Percentiles rank a stretch among this genome's conserved stretches.
phyloP scores from a whole-genome alignment of 2,329 filamentous ascomycete genomes.

The Fusarium pininemorale region DNA sequence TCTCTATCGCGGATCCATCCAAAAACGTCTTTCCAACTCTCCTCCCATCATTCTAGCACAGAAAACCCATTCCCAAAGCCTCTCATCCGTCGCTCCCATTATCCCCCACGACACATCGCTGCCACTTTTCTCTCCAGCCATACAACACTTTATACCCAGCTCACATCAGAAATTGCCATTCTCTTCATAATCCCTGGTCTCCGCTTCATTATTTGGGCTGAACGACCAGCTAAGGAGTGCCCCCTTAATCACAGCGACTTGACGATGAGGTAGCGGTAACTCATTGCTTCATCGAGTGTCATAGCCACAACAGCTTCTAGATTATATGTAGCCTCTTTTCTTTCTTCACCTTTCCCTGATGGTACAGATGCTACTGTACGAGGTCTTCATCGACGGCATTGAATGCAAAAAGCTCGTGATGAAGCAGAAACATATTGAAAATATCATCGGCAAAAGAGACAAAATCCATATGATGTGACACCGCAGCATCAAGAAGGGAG shows the following conservation, averaged over 20 bases:
- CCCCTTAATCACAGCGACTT: background rate
- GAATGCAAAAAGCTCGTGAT: background rate
- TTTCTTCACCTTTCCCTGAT: background rate
- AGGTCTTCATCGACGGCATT: background rate
- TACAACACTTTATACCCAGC: background rate
- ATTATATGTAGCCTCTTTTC: background rate
- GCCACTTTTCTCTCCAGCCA: too few relatives aligned
- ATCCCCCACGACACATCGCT: fast-evolving
- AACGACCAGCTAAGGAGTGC: background rate
- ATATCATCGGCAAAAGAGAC: too few relatives aligned
- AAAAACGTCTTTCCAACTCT: fast-evolving
- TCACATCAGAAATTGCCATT: background rate
- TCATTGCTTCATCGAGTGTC: background rate
- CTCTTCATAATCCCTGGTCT: background rate
- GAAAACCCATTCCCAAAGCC: background rate
- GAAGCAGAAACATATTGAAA: background rate
- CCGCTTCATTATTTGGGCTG: fast-evolving
- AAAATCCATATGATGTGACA: background rate
- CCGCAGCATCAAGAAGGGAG: background rate
- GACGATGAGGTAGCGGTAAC: background rate
- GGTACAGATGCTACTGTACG: background rate
- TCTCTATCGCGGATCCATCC: fast-evolving
- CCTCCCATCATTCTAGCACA: background rate
- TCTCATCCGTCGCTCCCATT: too few relatives aligned
- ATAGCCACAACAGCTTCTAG: fast-evolving